Conservation (phyloP, 2,329 filamentous ascomycete species). For the Chalara sp. region DNA sequence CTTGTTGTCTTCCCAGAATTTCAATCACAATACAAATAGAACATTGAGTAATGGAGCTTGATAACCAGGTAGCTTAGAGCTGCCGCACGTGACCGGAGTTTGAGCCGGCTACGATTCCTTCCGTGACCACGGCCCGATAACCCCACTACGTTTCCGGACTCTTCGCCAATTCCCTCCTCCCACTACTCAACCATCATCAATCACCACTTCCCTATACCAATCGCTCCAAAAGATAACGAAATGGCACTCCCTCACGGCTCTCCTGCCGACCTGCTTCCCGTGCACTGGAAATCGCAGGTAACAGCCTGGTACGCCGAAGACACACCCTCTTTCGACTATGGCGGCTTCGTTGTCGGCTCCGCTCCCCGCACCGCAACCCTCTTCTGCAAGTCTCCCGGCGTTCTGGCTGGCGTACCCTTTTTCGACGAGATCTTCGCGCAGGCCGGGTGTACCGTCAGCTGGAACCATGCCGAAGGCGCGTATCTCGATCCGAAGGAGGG, state of each 20-base stretch:
- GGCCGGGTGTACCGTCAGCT: slow-evolving; percentile 84
- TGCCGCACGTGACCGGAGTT: too few relatives aligned
- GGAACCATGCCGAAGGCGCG: slow-evolving; percentile 74
- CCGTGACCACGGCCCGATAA: too few relatives aligned
- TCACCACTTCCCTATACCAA: too few relatives aligned
- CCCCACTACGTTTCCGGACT: too few relatives aligned
- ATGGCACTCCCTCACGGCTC: slow-evolving; percentile 41
- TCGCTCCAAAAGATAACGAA: not conserved
- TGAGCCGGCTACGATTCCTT: too few relatives aligned
- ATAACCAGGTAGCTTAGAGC: too few relatives aligned
- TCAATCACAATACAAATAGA: too few relatives aligned
- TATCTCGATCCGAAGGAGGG: slow-evolving; percentile 50
- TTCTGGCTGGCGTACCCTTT: slow-evolving; percentile 89
- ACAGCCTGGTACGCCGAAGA: slow-evolving; percentile 90
- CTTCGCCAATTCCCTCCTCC: too few relatives aligned
- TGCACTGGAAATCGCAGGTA: slow-evolving; percentile 75
- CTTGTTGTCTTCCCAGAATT: too few relatives aligned
- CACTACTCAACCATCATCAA: too few relatives aligned
- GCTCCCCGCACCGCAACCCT: slow-evolving; percentile 55
- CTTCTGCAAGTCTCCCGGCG: slow-evolving; percentile 64
- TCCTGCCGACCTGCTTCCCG: slow-evolving; percentile 70
- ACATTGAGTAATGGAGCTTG: too few relatives aligned
- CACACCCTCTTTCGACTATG: slow-evolving; percentile 94
- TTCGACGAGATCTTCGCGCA: slow-evolving; percentile 90
- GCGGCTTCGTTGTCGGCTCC: slow-evolving; percentile 89